Base-by-base conservation (phyloP, 495 filamentous ascomycete genomes). In the Glonium stellatum region DNA sequence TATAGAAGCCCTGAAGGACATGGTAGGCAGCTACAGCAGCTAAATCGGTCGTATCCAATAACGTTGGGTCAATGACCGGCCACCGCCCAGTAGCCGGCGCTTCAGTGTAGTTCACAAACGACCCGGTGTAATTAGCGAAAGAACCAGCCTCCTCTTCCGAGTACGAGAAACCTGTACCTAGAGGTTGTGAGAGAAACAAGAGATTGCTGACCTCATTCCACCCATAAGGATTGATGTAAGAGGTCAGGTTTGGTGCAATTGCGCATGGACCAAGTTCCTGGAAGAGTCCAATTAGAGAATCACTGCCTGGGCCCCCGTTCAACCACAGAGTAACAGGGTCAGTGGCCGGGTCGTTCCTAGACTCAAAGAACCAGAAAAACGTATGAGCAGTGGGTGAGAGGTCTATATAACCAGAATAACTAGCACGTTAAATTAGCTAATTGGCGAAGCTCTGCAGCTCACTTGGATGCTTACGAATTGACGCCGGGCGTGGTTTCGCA, bases 141-240 rank as follows among this genome's bases (percentile, higher is more conserved):
- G 57, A 56, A 9, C 57, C 78, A 70, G 47, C 67, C 44, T 41
- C 69, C 70, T 42, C 73, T 69, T 27, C 77, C 68, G 18, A 68
- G 60, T 84, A 84, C 0, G 82, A 85, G 62, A 87, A 85, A 0
- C 80, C 81, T 3, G 80, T 78, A 19, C 84, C 84, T 37, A 84
- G 68, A 12, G 84, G 81, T 70, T 89, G 84, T 31, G 87, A 87
- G 44, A 92, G 77, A 65, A 84, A 92, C 11, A 92, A 73, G 79
- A 90, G 79, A 65, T 90, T 90, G 13, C 84, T 86, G 2, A 81
- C 80, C 62, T 86, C 78, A 68, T 84, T 87, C 86, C 86, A 92
- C 4, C 82, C 80, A 73, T 85, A 86, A 12, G 79, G 79, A 67
- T 84, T 82, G 18, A 80, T 69, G 50, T 73, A 75, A 13, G 78